Evolutionary conservation across 2,329 filamentous ascomycete species (phyloP).

Genomic region (Grosmannia huntii): DNA sequence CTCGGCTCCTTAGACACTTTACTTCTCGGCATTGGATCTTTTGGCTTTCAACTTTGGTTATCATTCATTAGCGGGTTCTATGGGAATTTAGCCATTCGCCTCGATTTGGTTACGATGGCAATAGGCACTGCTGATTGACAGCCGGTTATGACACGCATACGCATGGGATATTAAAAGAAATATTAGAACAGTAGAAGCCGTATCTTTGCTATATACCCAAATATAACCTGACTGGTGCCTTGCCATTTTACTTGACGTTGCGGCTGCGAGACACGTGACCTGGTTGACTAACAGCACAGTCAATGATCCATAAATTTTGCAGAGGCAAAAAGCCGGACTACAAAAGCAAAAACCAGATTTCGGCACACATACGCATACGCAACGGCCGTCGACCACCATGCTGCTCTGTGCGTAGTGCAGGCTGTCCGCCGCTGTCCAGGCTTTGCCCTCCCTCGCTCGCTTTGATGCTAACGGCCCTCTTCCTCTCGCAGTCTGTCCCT

Average conservation of each 20-base stretch:
- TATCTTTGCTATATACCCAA: background rate
- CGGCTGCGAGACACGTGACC: background rate
- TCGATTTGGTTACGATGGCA: background rate
- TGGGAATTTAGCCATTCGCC: background rate
- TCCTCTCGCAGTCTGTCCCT: constrained; percentile 54
- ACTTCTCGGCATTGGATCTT: no score
- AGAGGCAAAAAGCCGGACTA: background rate
- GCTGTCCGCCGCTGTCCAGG: background rate
- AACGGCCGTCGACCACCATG: background rate
- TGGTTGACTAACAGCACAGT: background rate
- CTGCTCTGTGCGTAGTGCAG: background rate
- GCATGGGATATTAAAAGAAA: background rate
- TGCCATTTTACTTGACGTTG: background rate
- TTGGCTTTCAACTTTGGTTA: background rate
- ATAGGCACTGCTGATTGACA: background rate
- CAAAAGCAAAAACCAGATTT: background rate
- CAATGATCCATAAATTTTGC: background rate
- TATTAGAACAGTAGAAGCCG: background rate
- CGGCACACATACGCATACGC: background rate
- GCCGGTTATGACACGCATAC: background rate
- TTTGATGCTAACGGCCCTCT: background rate
- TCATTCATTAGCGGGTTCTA: background rate
- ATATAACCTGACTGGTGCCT: background rate
- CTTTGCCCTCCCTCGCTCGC: background rate
- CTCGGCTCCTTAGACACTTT: background rate